phyloP scores from a whole-genome alignment of 805 yeast genomes.

The Starmerella apis region DNA sequence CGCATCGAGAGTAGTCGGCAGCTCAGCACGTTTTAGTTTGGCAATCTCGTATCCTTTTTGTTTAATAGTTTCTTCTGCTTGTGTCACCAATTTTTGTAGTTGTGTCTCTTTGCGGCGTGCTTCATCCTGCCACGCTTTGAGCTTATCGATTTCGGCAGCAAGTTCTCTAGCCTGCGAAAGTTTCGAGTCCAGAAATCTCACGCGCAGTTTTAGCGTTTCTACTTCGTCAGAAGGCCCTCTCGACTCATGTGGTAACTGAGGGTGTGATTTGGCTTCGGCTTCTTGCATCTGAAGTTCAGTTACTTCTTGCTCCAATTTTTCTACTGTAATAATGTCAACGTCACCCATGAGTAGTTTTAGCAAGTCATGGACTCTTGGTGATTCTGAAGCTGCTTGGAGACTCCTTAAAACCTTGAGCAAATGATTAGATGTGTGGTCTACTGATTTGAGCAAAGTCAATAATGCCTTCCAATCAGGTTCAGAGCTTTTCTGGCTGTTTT shows the following conservation, averaged over 20 bases:
- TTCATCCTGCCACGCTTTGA: not conserved
- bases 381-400: not conserved
- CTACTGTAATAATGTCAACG: not conserved
- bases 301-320: not conserved
- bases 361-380: not conserved
- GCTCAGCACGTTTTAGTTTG: conserved; percentile 12
- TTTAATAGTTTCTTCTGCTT: conserved; percentile 12
- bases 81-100: not conserved
- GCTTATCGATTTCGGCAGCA: conserved; percentile 11
- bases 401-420: not conserved
- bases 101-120: not conserved
- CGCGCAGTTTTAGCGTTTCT: conserved; percentile 5
- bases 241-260: not conserved
- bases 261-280: not conserved
- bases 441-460: not conserved
- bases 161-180: conserved; percentile 13
- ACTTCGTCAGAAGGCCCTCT: not conserved
- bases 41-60: conserved; percentile 22
- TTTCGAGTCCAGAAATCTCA: conserved; percentile 13
- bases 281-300: not conserved
- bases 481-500: not conserved
- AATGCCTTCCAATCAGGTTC: not conserved
- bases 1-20: conserved; percentile 11
- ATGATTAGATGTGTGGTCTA: not conserved
- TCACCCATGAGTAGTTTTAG: not conserved